Conservation (phyloP, 441 rosid genomes). For the Adansonia gregorii region DNA sequence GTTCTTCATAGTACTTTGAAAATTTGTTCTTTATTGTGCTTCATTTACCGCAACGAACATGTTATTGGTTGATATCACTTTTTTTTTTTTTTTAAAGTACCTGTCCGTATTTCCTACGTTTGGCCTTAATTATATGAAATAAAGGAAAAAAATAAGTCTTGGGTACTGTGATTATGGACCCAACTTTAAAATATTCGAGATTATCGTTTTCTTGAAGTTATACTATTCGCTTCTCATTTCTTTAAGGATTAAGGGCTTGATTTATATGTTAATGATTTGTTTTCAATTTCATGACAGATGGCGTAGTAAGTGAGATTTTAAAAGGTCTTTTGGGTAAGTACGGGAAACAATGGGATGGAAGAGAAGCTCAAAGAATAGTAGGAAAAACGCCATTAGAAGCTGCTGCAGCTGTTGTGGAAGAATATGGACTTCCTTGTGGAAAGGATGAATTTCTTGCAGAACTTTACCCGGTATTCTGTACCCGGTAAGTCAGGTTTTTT, state of each 20-base stretch:
- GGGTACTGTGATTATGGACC: neutral
- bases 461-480: conserved; percentile 60
- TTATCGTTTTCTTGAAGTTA: neutral
- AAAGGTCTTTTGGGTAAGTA: conserved; percentile 61
- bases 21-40: neutral
- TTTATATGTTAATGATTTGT: conserved; percentile 10
- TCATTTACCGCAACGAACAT: neutral
- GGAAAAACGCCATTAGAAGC: conserved; percentile 83
- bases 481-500: conserved; percentile 48
- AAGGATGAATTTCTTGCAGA: conserved; percentile 64
- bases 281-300: conserved; percentile 55
- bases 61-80: neutral
- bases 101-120: neutral
- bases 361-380: conserved; percentile 59
- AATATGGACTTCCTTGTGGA: conserved; percentile 76
- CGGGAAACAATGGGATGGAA: conserved; percentile 93
- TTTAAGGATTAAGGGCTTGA: neutral
- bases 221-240: neutral
- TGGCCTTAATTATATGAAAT: neutral
- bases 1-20: neutral
- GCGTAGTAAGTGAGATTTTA: conserved; percentile 61
- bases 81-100: neutral
- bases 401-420: conserved; percentile 74
- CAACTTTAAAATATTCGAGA: neutral
- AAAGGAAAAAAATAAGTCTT: neutral